phyloP scores from a whole-genome alignment of 2,329 filamentous ascomycete genomes.

The Alternaria sp. region DNA sequence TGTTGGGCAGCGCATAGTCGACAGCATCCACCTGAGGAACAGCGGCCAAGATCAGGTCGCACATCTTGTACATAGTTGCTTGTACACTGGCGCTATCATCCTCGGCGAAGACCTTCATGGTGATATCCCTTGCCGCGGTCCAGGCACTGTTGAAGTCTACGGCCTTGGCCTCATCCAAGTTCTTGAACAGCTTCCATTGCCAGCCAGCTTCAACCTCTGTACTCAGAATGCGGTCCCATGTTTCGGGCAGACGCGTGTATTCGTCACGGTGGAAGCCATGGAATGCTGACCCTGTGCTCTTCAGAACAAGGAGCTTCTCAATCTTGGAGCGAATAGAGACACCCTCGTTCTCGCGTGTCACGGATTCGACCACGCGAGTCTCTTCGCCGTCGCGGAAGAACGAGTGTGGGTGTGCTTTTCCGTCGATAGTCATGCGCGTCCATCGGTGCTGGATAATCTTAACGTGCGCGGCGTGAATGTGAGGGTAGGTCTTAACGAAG shows the following conservation, averaged over 20 bases:
- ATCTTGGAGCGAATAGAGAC: conserved; percentile 81
- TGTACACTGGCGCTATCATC: conserved; percentile 94
- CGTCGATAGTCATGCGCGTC: conserved; percentile 86
- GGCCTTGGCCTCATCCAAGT: conserved; percentile 70
- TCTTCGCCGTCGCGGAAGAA: conserved; percentile 91
- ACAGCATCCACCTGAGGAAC: conserved; percentile 75
- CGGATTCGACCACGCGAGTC: conserved; percentile 80
- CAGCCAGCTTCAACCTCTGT: conserved; percentile 89
- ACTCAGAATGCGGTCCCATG: conserved; percentile 92
- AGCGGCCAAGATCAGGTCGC: conserved; percentile 78
- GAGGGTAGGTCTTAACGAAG: conserved; percentile 85
- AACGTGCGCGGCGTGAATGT: conserved; percentile 86
- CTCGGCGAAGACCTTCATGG: conserved; percentile 87
- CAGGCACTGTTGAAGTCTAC: conserved; percentile 80
- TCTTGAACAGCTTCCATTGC: conserved; percentile 78
- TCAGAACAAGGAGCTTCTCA: conserved; percentile 83
- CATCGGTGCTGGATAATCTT: conserved; percentile 85
- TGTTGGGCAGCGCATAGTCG: conserved; percentile 89
- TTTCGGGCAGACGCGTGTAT: conserved; percentile 88
- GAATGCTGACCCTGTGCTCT: conserved; percentile 96
- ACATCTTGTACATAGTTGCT: conserved; percentile 99
- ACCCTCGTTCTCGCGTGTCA: conserved; percentile 69
- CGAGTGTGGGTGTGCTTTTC: conserved; percentile 90
- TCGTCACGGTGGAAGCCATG: conserved; percentile 93
- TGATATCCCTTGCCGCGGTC: conserved; percentile 78